A percentile compares a stretch with the other conserved stretches of the same genome.
Conservation (phyloP, 768 basidiomycete species). For the Lyophyllum decastes region DNA sequence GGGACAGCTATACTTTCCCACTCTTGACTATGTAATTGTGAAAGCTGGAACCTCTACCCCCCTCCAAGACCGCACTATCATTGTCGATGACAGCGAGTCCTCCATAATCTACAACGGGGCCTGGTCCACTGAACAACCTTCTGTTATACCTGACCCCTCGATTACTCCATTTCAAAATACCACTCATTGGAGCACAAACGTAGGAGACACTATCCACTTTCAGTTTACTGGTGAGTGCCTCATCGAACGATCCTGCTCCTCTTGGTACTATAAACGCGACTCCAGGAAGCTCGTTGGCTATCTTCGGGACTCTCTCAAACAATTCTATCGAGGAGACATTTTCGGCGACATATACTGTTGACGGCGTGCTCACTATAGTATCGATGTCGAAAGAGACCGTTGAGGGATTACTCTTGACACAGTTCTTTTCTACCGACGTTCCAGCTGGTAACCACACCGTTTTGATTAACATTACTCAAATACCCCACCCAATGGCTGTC, state of each 20-base stretch:
- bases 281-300: constrained; percentile 37
- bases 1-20: constrained; percentile 26
- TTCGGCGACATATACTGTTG: constrained; percentile 36
- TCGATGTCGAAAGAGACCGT: constrained; percentile 27
- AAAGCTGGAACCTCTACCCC: constrained; percentile 36
- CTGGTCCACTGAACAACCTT: constrained; percentile 29
- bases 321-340: constrained; percentile 30
- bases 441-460: constrained; percentile 37
- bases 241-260: not conserved
- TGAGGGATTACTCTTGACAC: constrained; percentile 32
- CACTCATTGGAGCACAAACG: constrained; percentile 35
- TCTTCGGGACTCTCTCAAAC: constrained; percentile 36
- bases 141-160: constrained; percentile 24
- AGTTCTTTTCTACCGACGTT: constrained; percentile 35
- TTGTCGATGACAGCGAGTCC: constrained; percentile 37
- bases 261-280: constrained; percentile 6
- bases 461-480: constrained; percentile 35
- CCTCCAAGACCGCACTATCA: constrained; percentile 33
- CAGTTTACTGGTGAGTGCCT: constrained; percentile 36
- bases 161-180: constrained; percentile 31
- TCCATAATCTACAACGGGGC: constrained; percentile 30
- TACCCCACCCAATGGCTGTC: constrained; percentile 29
- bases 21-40: constrained; percentile 42
- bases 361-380: constrained; percentile 29
- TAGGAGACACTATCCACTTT: constrained; percentile 35